A percentile compares a stretch with the other conserved stretches of the same genome.
These are phyloP conservation scores for Yamadazyma dendronema DNA, from an alignment of 1,139 yeast species.

Conservation along the genomic window DNA sequence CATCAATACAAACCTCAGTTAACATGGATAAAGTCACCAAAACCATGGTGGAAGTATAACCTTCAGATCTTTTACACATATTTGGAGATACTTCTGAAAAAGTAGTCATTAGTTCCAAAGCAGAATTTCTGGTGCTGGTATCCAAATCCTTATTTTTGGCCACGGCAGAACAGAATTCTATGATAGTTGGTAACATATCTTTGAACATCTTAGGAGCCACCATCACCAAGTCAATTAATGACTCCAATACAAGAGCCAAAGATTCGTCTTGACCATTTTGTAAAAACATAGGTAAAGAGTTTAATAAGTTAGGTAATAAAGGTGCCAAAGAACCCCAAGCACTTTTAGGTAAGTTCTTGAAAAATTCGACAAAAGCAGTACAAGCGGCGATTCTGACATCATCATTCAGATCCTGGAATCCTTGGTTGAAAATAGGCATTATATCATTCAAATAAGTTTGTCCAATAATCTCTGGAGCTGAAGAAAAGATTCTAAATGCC, in stretches of 20 bases:
- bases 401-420: slow-evolving; percentile 76
- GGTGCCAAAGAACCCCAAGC: slow-evolving; percentile 77
- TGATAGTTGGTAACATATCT: slow-evolving; percentile 83
- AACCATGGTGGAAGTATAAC: slow-evolving; percentile 72
- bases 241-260: slow-evolving; percentile 82
- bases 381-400: slow-evolving; percentile 90
- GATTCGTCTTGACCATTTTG: slow-evolving; percentile 78
- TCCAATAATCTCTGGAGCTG: slow-evolving; percentile 78
- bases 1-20: slow-evolving; percentile 90
- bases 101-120: slow-evolving; percentile 82
- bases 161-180: slow-evolving; percentile 80
- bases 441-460: slow-evolving; percentile 53
- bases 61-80: slow-evolving; percentile 83
- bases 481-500: slow-evolving; percentile 82
- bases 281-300: slow-evolving; percentile 82
- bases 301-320: slow-evolving; percentile 76
- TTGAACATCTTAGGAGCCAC: slow-evolving; percentile 93
- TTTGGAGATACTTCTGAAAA: slow-evolving; percentile 92
- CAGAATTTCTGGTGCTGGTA: slow-evolving; percentile 74
- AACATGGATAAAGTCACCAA: slow-evolving; percentile 76
- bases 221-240: slow-evolving; percentile 85
- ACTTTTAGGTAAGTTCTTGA: slow-evolving; percentile 74
- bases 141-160: slow-evolving; percentile 81
- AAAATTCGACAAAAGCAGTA: slow-evolving; percentile 87
- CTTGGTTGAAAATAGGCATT: slow-evolving; percentile 70